phyloP scores from a whole-genome alignment of 1,284 basidiomycete genomes.

The Polyporus tsugae region DNA sequence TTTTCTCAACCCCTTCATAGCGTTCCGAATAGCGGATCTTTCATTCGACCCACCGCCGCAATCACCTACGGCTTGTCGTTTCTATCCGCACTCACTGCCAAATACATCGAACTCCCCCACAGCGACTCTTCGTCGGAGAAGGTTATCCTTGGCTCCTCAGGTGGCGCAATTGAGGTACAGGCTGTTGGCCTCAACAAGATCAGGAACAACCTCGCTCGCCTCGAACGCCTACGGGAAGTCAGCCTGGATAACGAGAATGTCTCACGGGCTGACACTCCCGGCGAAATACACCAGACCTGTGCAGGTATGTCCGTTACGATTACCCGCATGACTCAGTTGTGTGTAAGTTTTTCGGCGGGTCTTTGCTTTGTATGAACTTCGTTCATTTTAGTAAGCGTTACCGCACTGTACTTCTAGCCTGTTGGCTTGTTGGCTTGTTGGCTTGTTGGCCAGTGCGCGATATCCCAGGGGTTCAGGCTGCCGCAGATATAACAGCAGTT shows the following conservation, averaged over 20 bases:
- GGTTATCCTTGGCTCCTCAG: slow-evolving; percentile 83
- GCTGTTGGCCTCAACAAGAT: slow-evolving; percentile 87
- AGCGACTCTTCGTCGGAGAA: slow-evolving; percentile 62
- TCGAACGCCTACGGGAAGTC: slow-evolving; percentile 77
- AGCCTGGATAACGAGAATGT: slow-evolving; percentile 80
- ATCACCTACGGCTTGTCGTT: slow-evolving; percentile 76
- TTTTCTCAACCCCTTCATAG: slow-evolving; percentile 18
- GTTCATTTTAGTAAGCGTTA: not conserved
- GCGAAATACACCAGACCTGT: slow-evolving; percentile 66
- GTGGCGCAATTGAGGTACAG: slow-evolving; percentile 85
- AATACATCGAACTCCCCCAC: slow-evolving; percentile 75
- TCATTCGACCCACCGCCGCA: slow-evolving; percentile 71
- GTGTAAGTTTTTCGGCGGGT: too few relatives aligned
- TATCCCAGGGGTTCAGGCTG: not conserved
- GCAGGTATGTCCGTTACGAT: slow-evolving; percentile 60
- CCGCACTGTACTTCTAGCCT: not conserved
- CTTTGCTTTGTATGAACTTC: not conserved
- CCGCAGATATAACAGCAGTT: not conserved
- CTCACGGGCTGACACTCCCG: slow-evolving; percentile 61
- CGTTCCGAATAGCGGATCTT: slow-evolving; percentile 68
- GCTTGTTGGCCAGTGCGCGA: not conserved
- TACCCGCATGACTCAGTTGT: not conserved
- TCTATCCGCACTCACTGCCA: slow-evolving; percentile 74
- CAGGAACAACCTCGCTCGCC: slow-evolving; percentile 69
- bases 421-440: not conserved